These are phyloP conservation scores for Rhododendron griersonianum DNA, from an alignment of 148 eudicot genomes.

Conservation along the genomic window DNA sequence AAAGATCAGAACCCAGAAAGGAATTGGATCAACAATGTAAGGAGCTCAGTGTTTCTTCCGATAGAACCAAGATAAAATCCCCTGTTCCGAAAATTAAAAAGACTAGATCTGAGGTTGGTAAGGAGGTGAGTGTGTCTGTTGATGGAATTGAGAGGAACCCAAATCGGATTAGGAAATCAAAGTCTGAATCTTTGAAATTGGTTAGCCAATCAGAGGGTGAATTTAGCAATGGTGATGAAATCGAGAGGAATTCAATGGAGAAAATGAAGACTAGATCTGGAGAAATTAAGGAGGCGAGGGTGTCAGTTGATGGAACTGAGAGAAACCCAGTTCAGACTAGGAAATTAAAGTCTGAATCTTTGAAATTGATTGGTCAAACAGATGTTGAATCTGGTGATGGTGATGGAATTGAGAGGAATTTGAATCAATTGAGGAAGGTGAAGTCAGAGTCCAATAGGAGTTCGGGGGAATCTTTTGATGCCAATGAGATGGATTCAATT, in stretches of 20 bases:
- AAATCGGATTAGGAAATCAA: conserved; percentile 5
- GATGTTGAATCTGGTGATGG: background rate
- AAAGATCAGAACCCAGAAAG: conserved; percentile 31
- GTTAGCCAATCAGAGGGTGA: conserved; percentile 1
- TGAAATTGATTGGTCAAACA: background rate
- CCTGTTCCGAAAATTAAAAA: conserved; percentile 14
- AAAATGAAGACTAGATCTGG: background rate
- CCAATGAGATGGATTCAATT: conserved; percentile 13
- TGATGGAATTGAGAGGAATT: background rate
- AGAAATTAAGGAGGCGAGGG: background rate
- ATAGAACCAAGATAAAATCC: conserved; percentile 13
- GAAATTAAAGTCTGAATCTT: background rate
- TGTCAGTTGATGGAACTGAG: background rate
- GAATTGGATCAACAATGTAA: conserved; percentile 21
- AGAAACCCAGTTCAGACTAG: background rate
- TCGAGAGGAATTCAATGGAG: conserved; percentile 14
- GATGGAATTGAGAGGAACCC: conserved; percentile 23
- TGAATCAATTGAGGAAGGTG: background rate
- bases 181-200: conserved; percentile 12
- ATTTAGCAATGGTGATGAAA: conserved; percentile 1
- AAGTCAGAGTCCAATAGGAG: background rate
- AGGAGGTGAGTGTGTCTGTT: conserved; percentile 7
- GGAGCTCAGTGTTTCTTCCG: conserved; percentile 14
- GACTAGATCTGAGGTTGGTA: conserved; percentile 23
- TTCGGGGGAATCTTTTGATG: conserved; percentile 13